Base-by-base conservation (phyloP, 1,139 yeast genomes). In the Yamadazyma triangularis region DNA sequence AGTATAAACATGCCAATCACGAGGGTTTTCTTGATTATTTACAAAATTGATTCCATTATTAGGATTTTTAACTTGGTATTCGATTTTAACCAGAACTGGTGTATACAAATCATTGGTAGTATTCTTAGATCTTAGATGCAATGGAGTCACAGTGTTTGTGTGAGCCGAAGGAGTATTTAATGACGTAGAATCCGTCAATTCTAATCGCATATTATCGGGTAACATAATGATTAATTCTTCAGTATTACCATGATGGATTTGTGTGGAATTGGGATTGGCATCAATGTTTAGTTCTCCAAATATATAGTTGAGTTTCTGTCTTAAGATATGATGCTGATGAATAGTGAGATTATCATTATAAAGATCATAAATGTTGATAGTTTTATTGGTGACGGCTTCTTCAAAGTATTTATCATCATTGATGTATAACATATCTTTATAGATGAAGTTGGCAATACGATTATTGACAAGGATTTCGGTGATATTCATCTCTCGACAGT, bases 1-100 rank as follows among this genome's bases (percentile, higher is more conserved):
- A 0, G 98, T 89, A 53, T 83, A 88, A 2, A 86, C 94, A 49
- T 85, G 95, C 94, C 96, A 88, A 25, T 40, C 38, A 26, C 56
- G 55, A 30, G 53, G 64, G 19, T 64, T 65, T n/a, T 23, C 13
- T 4, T 57, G 48, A 24, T 55, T 64, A 13, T 87, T 83, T 23
- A 80, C 73, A 52, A 91, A 93, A 34, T 72, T 70, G 15, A 93
- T 59, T 2, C 99, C 99, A 37, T 78, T 77, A 26, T 70, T 71
- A 2, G 94, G 84, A 39, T 84, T 81, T 28, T 60, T 61, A 6
- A 86, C 54, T 28, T 69, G 70, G 49, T 84, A 93, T 36, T 74
- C 81, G 19, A 93, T 77, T 35, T 73, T 77, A 10, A 93, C 60
- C 14, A 77, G 77, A 3, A 93, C 60, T 1, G 96, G 95, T 4